phyloP scores from a whole-genome alignment of 805 yeast genomes.

The Saturnispora diversa region DNA sequence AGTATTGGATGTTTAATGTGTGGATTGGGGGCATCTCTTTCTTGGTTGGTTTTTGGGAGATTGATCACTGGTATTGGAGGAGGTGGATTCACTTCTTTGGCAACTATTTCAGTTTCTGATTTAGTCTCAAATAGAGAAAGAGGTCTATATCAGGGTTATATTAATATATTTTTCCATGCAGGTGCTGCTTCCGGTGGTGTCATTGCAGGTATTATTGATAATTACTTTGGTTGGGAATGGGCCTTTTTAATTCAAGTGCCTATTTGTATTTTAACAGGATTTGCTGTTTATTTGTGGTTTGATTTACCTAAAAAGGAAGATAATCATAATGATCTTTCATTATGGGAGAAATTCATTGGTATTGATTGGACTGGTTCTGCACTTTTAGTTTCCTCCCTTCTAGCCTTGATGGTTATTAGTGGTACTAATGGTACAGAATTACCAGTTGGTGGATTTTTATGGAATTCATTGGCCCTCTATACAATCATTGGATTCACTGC shows the following conservation, averaged over 20 bases:
- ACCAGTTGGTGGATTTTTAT: slow-evolving; percentile 37
- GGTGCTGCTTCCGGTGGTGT: slow-evolving; percentile 73
- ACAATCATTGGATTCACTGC: slow-evolving; percentile 14
- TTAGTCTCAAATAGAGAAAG: slow-evolving; percentile 67
- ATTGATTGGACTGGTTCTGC: slow-evolving; percentile 54
- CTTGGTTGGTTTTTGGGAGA: slow-evolving; percentile 46
- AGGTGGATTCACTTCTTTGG: slow-evolving; percentile 71
- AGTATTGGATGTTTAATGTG: slow-evolving; percentile 36
- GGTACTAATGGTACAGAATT: slow-evolving; percentile 56
- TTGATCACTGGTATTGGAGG: slow-evolving; percentile 84
- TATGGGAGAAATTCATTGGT: slow-evolving; percentile 22
- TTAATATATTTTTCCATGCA: slow-evolving; percentile 64
- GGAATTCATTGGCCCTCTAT: slow-evolving; percentile 27
- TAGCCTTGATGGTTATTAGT: slow-evolving; percentile 54
- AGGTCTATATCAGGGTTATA: slow-evolving; percentile 77
- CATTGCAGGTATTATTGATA: slow-evolving; percentile 50
- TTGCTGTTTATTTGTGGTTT: slow-evolving; percentile 32
- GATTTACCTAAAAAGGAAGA: slow-evolving; percentile 30
- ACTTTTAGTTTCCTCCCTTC: slow-evolving; percentile 47
- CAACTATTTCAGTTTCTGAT: slow-evolving; percentile 72
- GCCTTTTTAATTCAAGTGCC: slow-evolving; percentile 50
- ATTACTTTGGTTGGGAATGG: slow-evolving; percentile 56
- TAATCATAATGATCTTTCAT: slow-evolving; percentile 21
- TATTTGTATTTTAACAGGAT: slow-evolving; percentile 36
- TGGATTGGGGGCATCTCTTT: slow-evolving; percentile 33